These are phyloP conservation scores for Prunus kanzakura DNA, from an alignment of 306 rosid species.

Conservation along the genomic window DNA sequence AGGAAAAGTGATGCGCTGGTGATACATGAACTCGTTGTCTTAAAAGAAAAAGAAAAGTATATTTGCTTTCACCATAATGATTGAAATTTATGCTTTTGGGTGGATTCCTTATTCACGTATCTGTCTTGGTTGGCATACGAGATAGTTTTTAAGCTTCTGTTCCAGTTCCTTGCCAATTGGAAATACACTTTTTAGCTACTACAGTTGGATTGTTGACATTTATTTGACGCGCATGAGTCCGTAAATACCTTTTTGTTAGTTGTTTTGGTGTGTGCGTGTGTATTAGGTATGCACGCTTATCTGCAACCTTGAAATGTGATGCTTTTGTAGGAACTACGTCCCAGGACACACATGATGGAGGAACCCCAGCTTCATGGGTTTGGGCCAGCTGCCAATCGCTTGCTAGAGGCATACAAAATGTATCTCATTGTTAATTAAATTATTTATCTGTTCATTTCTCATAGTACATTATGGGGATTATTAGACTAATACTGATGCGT, in stretches of 20 bases:
- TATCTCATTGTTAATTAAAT: conserved; percentile 17
- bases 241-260: background rate
- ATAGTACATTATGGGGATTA: background rate
- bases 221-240: background rate
- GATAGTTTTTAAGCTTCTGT: background rate
- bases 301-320: too few relatives aligned
- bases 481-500: background rate
- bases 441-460: background rate
- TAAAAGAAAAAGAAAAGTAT: too few relatives aligned
- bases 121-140: background rate
- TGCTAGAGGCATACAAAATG: conserved; percentile 93
- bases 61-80: background rate
- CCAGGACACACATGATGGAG: too few relatives aligned
- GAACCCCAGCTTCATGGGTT: too few relatives aligned
- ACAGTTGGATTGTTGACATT: background rate
- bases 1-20: background rate
- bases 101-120: background rate
- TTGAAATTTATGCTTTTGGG: background rate
- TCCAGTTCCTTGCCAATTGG: background rate
- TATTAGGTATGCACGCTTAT: too few relatives aligned
- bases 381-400: conserved; percentile 47
- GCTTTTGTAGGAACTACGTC: too few relatives aligned
- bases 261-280: background rate
- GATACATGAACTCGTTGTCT: background rate
- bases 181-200: background rate